These are phyloP conservation scores for Picochlorum sp. DNA, from an alignment of 139 green algal genomes.

Conservation along the genomic window DNA sequence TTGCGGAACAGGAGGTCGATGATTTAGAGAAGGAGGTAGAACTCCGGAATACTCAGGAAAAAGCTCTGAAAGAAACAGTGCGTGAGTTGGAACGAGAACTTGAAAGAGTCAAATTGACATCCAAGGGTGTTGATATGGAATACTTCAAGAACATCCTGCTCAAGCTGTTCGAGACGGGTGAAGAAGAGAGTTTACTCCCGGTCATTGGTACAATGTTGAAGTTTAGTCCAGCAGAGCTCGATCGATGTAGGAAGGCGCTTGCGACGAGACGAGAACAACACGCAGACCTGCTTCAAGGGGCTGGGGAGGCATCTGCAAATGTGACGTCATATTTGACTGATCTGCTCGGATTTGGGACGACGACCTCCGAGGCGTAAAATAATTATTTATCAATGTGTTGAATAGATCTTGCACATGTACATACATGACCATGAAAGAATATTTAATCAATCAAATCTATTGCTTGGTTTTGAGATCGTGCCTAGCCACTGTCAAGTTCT, in stretches of 20 bases:
- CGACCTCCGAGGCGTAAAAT: not conserved
- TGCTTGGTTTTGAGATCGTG: conserved; percentile 68
- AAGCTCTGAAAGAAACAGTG: conserved; percentile 44
- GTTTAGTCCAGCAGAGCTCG: conserved; percentile 39
- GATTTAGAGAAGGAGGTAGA: conserved; percentile 39
- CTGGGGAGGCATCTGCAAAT: not conserved
- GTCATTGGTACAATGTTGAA: conserved; percentile 42
- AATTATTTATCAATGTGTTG: not conserved
- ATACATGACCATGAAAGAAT: not conserved
- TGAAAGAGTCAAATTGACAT: conserved; percentile 25
- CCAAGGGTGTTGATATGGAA: conserved; percentile 38
- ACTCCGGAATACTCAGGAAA: conserved; percentile 37
- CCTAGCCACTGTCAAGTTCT: conserved; percentile 88
- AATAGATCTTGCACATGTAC: not conserved
- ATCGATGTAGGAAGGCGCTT: conserved; percentile 30
- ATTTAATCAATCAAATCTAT: not conserved
- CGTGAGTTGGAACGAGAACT: conserved; percentile 36
- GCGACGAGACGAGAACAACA: not conserved
- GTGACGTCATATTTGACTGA: conserved; percentile 11
- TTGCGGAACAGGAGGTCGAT: conserved; percentile 30
- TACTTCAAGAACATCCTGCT: conserved; percentile 55
- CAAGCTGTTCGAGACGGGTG: conserved; percentile 48
- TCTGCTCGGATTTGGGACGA: conserved; percentile 2
- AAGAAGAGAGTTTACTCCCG: conserved; percentile 36
- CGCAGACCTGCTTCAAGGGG: not conserved